Percentiles rank a stretch among this genome's conserved stretches.
These are phyloP conservation scores for Omphalotus olearius DNA, from an alignment of 1,284 basidiomycete genomes.

Conservation along the genomic window DNA sequence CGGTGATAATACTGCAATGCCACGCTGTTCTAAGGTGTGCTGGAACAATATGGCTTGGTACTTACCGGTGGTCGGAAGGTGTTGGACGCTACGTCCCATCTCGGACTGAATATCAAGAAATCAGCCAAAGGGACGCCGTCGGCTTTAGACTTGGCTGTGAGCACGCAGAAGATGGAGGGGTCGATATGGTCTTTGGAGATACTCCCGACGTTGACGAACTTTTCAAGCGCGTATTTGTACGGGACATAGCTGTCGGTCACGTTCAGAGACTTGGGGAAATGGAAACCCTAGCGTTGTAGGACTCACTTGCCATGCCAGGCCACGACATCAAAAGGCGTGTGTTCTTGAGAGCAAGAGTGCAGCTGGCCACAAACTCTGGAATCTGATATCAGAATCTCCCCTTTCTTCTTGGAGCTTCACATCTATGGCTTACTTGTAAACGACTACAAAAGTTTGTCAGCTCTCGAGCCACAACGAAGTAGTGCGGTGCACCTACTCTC, in stretches of 20 bases:
- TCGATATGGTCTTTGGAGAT: slow-evolving; percentile 65
- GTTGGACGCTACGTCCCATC: slow-evolving; percentile 57
- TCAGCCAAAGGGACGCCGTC: slow-evolving; percentile 54
- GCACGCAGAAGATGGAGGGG: slow-evolving; percentile 61
- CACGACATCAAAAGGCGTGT: slow-evolving; percentile 73
- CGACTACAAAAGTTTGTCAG: slow-evolving; percentile 5
- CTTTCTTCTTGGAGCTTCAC: background rate
- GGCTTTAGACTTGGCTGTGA: slow-evolving; percentile 59
- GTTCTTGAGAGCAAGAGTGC: slow-evolving; percentile 53
- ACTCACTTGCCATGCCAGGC: slow-evolving; percentile 65
- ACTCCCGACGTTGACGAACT: slow-evolving; percentile 63
- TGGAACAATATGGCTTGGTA: background rate
- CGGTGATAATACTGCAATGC: slow-evolving; percentile 56
- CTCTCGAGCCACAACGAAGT: slow-evolving; percentile 15
- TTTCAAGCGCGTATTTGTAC: slow-evolving; percentile 67
- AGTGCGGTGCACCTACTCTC: slow-evolving; percentile 38
- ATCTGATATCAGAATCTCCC: slow-evolving; percentile 4
- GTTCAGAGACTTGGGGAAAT: background rate
- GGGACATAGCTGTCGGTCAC: slow-evolving; percentile 54
- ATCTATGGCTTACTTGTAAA: slow-evolving; percentile 5
- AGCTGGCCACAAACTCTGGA: slow-evolving; percentile 52
- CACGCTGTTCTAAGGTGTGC: too few relatives aligned
- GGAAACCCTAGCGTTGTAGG: background rate
- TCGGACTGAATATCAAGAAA: slow-evolving; percentile 57
- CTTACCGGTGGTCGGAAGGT: slow-evolving; percentile 45